A percentile compares a stretch with the other conserved stretches of the same genome.
Conservation (phyloP, 768 basidiomycete species). For the Chlorophyllum brunneum region DNA sequence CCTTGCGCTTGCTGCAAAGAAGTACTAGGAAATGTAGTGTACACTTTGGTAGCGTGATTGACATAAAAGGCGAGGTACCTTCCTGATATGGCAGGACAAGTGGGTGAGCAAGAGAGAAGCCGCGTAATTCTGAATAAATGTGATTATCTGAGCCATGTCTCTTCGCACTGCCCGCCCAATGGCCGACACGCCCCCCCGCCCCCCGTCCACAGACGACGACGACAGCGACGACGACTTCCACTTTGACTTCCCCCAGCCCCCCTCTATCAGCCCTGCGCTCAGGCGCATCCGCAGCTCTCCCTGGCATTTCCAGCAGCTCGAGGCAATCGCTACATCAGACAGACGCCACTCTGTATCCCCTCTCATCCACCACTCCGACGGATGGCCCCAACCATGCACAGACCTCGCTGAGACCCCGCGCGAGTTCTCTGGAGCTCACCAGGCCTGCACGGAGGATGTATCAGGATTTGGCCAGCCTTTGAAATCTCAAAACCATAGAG, state of each 20-base stretch:
- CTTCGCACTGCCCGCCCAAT: slow-evolving; percentile 5
- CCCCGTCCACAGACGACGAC: neutral
- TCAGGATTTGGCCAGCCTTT: neutral
- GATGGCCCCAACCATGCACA: slow-evolving; percentile 18
- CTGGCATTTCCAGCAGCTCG: slow-evolving; percentile 17
- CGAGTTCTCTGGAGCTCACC: neutral
- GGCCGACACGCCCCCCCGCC: slow-evolving; percentile 11
- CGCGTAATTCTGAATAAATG: neutral
- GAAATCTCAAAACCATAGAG: neutral
- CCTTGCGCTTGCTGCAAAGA: slow-evolving; percentile 83
- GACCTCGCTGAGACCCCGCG: slow-evolving; percentile 3
- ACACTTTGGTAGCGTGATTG: slow-evolving; percentile 13
- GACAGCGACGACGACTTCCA: slow-evolving; percentile 14
- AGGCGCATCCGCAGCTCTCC: slow-evolving; percentile 43
- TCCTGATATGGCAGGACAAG: slow-evolving; percentile 9
- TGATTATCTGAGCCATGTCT: neutral
- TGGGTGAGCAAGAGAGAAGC: neutral
- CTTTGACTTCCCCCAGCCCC: slow-evolving; percentile 39
- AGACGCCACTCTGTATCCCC: slow-evolving; percentile 16
- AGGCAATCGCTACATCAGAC: slow-evolving; percentile 20
- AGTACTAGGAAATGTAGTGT: slow-evolving; percentile 33
- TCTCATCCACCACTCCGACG: slow-evolving; percentile 11
- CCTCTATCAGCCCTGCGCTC: slow-evolving; percentile 35
- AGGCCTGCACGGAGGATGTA: neutral
- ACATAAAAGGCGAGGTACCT: slow-evolving; percentile 14